Evolutionary conservation across 805 yeast genomes (phyloP), one percentile per base, ranked within the genome.

Genomic region (Zygoascus tannicola): DNA sequence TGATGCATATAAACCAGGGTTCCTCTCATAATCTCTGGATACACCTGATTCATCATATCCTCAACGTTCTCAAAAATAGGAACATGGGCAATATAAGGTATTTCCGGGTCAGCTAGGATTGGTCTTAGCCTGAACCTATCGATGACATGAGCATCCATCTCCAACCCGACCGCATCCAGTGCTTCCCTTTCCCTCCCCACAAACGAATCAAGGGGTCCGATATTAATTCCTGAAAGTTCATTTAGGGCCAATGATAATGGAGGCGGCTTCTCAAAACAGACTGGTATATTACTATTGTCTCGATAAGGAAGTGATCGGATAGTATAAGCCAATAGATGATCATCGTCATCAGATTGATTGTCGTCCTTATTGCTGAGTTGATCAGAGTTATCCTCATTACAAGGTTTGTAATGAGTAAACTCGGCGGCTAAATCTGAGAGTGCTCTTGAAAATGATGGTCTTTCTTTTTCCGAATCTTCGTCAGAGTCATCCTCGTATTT

Each of bases 21-120:
- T 1, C 49, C 48, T 18, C 37, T 42, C 23, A 28, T 20, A 22
- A 54, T 33, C n/a, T 44, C 48, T 1, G 55, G 55, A 35, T 54
- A 54, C 38, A 44, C 26, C 35, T 45, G 50, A 21, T 36, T 35
- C 20, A 54, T 48, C 44, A 52, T 35, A 18, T 44, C 46, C 15
- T 53, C 49, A 32, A 54, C 40, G 22, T 40, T 38, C 2, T 47
- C 45, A 23, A 51, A 52, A 23, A 54, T 54, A 2, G 57, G 57
- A 2, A 39, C 34, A 38, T 46, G 44, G 19, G 55, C 53, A 22
- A 54, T 46, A 40, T 50, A 52, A 5, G 55, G 56, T 35, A 32
- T 39, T 10, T 54, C 54, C 15, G 51, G 51, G 41, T 51, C 57
- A 0, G 48, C 51, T 21, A 50, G 44, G 32, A 51, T 40, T 1